A percentile compares a stretch with the other conserved stretches of the same genome.
phyloP scores from a whole-genome alignment of 305 asterid genomes.

The Solanum chacoense region DNA sequence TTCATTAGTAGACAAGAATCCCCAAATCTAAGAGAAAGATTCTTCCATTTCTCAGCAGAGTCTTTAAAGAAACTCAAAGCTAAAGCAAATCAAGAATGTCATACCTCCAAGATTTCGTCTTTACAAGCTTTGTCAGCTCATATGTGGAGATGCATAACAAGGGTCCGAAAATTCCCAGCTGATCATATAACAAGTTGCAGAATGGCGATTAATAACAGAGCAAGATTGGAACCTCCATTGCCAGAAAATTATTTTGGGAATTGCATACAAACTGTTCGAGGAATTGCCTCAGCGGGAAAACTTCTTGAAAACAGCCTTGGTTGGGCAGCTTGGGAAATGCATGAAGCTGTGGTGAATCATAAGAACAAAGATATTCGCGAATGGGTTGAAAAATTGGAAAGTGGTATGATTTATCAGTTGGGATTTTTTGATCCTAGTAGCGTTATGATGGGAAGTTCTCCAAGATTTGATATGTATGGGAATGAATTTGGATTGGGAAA shows the following conservation, averaged over 20 bases:
- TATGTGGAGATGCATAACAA: constrained; percentile 24
- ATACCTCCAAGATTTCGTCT: constrained; percentile 14
- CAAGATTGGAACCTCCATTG: constrained; percentile 20
- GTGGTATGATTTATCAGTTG: constrained; percentile 6
- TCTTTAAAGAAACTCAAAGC: constrained; percentile 19
- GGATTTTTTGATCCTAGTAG: constrained; percentile 13
- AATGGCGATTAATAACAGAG: constrained; percentile 18
- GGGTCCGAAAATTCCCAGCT: constrained; percentile 2
- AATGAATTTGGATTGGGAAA: constrained; percentile 29
- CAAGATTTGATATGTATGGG: constrained; percentile 25
- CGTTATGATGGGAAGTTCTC: constrained; percentile 25
- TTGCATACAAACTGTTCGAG: constrained; percentile 13
- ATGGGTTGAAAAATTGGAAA: constrained; percentile 8
- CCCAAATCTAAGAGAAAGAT: constrained; percentile 15
- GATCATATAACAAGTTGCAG: constrained; percentile 8
- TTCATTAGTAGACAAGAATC: constrained; percentile 9
- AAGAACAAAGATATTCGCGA: constrained; percentile 5
- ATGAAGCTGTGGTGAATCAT: constrained; percentile 16
- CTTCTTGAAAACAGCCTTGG: constrained; percentile 16
- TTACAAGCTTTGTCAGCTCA: constrained; percentile 27
- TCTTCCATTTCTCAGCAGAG: constrained; percentile 20
- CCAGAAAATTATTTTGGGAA: constrained; percentile 18
- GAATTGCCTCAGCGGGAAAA: constrained; percentile 12
- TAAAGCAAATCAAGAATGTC: constrained; percentile 19
- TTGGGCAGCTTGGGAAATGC: constrained; percentile 26